A percentile compares a stretch with the other conserved stretches of the same genome.
phyloP scores from a whole-genome alignment of 805 yeast genomes.

The Wickerhamomyces tratensis region DNA sequence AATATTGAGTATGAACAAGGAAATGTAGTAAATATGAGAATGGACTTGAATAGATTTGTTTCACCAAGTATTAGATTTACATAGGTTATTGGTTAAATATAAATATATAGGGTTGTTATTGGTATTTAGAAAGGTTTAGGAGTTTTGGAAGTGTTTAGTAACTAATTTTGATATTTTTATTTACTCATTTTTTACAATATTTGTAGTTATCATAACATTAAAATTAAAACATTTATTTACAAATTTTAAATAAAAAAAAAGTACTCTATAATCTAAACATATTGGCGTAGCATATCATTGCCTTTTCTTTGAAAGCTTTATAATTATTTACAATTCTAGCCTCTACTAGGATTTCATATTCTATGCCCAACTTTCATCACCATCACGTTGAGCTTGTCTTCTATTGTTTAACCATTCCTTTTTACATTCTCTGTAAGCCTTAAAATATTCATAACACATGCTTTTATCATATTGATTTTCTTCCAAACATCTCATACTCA shows the following conservation, averaged over 20 bases:
- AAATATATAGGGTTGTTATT: too few species aligned
- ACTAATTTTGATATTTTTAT: too few species aligned
- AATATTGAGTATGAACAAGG: slow-evolving; percentile 1
- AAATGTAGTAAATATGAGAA: not conserved
- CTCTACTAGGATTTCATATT: not conserved
- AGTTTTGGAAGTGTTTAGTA: not conserved
- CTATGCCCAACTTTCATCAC: slow-evolving; percentile 15
- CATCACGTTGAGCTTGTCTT: slow-evolving; percentile 21
- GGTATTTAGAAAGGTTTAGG: not conserved
- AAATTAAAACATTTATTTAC: too few species aligned
- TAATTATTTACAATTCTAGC: not conserved
- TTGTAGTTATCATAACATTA: too few species aligned
- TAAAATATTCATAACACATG: slow-evolving; percentile 72
- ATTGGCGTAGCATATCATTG: not conserved
- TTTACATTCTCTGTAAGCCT: slow-evolving; percentile 89
- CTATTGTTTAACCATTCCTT: slow-evolving; percentile 53
- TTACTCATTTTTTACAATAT: too few species aligned
- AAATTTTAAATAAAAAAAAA: too few species aligned
- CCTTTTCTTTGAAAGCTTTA: not conserved
- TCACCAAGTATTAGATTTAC: slow-evolving; percentile 1
- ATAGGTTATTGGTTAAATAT: not conserved
- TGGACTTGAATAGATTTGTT: slow-evolving; percentile 1
- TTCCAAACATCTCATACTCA: slow-evolving; percentile 80
- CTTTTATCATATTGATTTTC: slow-evolving; percentile 63
- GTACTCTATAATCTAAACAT: too few species aligned